phyloP scores from a whole-genome alignment of 2,329 filamentous ascomycete species.

The Pestalotiopsis sp. region DNA sequence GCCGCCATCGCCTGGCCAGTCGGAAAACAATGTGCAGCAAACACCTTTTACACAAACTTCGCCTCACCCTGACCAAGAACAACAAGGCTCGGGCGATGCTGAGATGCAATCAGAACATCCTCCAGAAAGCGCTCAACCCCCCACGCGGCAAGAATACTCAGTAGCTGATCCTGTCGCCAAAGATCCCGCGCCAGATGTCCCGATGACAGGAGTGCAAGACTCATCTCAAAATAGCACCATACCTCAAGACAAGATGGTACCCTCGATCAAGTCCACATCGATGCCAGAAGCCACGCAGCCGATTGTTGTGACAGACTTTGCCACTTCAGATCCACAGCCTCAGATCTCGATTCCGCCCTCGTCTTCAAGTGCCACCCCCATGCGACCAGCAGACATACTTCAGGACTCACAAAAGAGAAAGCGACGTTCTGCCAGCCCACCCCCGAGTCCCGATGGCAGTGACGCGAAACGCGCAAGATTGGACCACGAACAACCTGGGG shows the following conservation, averaged over 20 bases:
- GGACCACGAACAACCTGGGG: conserved; percentile 12
- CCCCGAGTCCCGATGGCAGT: conserved; percentile 4
- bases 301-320: conserved; percentile 9
- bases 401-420: conserved; percentile 14
- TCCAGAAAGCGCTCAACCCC: background rate
- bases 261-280: background rate
- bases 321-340: background rate
- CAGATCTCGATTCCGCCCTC: background rate
- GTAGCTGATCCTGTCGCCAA: conserved; percentile 11
- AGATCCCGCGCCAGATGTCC: background rate
- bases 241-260: background rate
- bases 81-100: background rate
- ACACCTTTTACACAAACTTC: background rate
- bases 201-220: background rate
- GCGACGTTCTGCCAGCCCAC: conserved; percentile 14
- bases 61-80: background rate
- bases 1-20: background rate
- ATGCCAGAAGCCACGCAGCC: background rate
- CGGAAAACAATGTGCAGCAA: background rate
- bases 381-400: conserved; percentile 11
- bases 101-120: background rate
- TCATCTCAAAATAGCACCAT: background rate
- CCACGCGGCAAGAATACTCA: conserved; percentile 18
- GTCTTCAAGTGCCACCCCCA: conserved; percentile 8
- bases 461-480: conserved; percentile 11